phyloP scores from a whole-genome alignment of 208 protist genomes.

The Leishmania tropica region DNA sequence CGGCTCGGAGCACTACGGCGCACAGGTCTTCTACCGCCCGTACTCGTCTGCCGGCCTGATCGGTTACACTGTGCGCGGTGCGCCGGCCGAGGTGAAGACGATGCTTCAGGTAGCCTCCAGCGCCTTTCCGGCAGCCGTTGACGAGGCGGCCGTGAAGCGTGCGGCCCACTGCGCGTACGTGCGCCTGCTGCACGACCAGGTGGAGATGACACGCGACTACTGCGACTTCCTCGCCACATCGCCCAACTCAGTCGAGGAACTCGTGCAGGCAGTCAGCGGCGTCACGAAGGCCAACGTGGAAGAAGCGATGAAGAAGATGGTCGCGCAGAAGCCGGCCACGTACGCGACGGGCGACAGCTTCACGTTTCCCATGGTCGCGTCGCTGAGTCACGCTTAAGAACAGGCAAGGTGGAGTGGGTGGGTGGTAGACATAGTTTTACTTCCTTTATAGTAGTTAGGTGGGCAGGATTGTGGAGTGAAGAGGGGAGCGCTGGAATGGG shows the following conservation, averaged over 20 bases:
- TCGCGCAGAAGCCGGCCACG: constrained; percentile 47
- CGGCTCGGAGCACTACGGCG: constrained; percentile 42
- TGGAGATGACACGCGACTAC: constrained; percentile 78
- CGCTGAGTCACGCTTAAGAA: constrained; percentile 44
- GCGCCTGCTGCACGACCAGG: constrained; percentile 48
- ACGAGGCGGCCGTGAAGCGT: constrained; percentile 32
- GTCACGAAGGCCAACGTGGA: constrained; percentile 69
- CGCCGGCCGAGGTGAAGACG: constrained; percentile 42
- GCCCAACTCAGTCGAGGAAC: constrained; percentile 34
- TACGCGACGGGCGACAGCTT: constrained; percentile 73
- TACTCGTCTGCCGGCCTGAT: constrained; percentile 79
- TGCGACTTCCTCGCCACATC: constrained; percentile 83
- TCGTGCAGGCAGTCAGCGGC: constrained; percentile 49
- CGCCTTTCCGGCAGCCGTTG: constrained; percentile 46
- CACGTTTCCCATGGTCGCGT: constrained; percentile 51
- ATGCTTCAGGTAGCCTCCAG: constrained; percentile 39
- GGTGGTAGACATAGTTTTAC: neutral
- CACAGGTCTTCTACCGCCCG: constrained; percentile 78
- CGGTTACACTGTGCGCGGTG: constrained; percentile 72
- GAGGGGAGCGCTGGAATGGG: neutral
- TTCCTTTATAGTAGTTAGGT: neutral
- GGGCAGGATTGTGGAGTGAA: neutral
- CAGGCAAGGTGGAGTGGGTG: neutral
- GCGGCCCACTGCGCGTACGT: constrained; percentile 49
- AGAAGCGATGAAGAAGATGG: constrained; percentile 38